Conservation (phyloP, 2,329 filamentous ascomycete species). For the Ascochyta lentis region DNA sequence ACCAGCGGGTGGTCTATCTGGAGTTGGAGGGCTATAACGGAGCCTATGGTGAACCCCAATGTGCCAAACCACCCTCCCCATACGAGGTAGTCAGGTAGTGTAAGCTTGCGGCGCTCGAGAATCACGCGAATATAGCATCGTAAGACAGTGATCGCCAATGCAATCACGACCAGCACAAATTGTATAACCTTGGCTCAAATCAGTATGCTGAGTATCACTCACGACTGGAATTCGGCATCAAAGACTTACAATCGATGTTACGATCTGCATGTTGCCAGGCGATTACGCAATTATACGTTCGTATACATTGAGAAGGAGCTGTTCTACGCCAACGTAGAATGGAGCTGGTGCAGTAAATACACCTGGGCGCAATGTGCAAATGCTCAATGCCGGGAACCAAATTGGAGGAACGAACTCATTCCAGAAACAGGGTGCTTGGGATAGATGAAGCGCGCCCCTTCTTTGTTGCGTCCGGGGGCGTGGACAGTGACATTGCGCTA, state of each 20-base stretch:
- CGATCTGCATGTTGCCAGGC: constrained; percentile 14
- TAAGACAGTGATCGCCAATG: constrained; percentile 22
- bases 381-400: neutral
- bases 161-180: constrained; percentile 22
- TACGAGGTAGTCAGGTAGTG: constrained; percentile 27
- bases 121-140: constrained; percentile 27
- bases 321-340: neutral
- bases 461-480: neutral
- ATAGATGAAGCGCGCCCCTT: constrained; percentile 3
- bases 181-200: constrained; percentile 20
- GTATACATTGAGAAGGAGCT: neutral
- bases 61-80: constrained; percentile 30
- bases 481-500: constrained; percentile 7
- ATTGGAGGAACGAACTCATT: neutral
- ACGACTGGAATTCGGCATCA: neutral
- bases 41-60: constrained; percentile 27
- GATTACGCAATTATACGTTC: neutral
- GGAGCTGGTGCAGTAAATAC: neutral
- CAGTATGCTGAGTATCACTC: neutral
- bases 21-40: constrained; percentile 23
- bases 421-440: neutral
- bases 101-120: constrained; percentile 24
- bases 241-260: constrained; percentile 16
- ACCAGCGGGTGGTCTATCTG: constrained; percentile 24
- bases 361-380: neutral